Conservation (phyloP, 176 grass and related monocot species). For the Cenchrus purpureus region DNA sequence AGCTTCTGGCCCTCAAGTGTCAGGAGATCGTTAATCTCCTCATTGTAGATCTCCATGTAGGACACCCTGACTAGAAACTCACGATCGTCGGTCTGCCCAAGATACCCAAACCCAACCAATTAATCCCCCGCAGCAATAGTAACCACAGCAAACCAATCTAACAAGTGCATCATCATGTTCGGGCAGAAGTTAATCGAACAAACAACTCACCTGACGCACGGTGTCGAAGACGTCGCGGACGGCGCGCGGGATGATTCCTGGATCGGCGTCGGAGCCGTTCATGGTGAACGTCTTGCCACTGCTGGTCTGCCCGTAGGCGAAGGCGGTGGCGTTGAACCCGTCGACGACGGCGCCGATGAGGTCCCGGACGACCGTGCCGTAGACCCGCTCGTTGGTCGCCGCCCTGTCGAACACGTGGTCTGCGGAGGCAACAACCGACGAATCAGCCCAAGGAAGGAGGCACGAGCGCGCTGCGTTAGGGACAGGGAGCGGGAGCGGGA, state of each 20-base stretch:
- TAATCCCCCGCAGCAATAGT: neutral
- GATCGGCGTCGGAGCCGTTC: constrained; percentile 67
- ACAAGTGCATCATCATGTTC: neutral
- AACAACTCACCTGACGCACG: constrained; percentile 51
- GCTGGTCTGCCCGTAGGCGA: constrained; percentile 97
- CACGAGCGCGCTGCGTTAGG: neutral
- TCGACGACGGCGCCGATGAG: constrained; percentile 70
- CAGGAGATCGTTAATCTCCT: constrained; percentile 94
- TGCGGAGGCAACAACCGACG: constrained; percentile 11
- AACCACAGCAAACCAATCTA: neutral
- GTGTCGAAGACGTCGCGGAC: constrained; percentile 78
- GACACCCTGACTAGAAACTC: constrained; percentile 94
- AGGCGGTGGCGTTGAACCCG: constrained; percentile 94
- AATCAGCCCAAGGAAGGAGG: neutral
- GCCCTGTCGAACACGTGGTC: constrained; percentile 80
- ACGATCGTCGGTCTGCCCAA: constrained; percentile 53
- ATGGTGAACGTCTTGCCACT: constrained; percentile 98
- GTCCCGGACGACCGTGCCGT: constrained; percentile 63
- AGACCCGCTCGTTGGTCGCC: constrained; percentile 65
- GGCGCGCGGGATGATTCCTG: constrained; percentile 81
- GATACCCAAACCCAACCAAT: constrained; percentile 28
- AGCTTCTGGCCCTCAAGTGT: constrained; percentile 66
- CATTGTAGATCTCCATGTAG: constrained; percentile 99
- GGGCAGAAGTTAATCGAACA: neutral
- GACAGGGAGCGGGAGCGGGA: neutral